Evolutionary conservation across 1,284 basidiomycete genomes (phyloP).

Genomic region (Malassezia caprae): DNA sequence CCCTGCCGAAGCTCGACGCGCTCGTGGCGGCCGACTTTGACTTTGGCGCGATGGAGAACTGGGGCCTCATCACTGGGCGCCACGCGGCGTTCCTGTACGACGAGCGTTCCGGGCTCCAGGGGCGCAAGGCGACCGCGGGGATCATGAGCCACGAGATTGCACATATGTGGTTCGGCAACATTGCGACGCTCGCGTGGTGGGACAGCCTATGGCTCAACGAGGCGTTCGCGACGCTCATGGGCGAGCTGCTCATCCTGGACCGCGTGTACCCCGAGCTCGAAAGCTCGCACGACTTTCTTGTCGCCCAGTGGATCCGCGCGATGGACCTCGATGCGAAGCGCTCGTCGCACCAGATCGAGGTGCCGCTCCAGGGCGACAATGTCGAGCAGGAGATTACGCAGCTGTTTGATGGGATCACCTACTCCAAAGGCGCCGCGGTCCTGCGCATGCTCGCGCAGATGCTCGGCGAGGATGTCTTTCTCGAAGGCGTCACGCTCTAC

Average conservation of each 20-base stretch:
- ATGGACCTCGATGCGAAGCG: constrained; percentile 74
- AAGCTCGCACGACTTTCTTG: constrained; percentile 54
- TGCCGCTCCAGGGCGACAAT: constrained; percentile 53
- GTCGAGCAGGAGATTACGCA: constrained; percentile 45
- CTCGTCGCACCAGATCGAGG: constrained; percentile 90
- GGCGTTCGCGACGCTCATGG: constrained; percentile 76
- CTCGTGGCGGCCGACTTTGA: constrained; percentile 62
- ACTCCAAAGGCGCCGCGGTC: constrained; percentile 56
- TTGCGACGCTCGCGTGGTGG: constrained; percentile 91
- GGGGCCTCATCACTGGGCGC: constrained; percentile 74
- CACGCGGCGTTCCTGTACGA: constrained; percentile 75
- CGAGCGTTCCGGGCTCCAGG: constrained; percentile 62
- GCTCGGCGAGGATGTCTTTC: constrained; percentile 69
- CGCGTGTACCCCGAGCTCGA: constrained; percentile 53
- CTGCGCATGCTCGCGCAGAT: constrained; percentile 76
- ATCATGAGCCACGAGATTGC: constrained; percentile 67
- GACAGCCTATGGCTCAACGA: constrained; percentile 53
- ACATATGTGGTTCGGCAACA: constrained; percentile 64
- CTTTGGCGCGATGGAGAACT: constrained; percentile 86
- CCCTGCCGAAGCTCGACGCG: constrained; percentile 63
- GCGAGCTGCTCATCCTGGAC: constrained; percentile 81
- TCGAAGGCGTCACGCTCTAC: constrained; percentile 61
- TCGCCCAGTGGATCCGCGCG: constrained; percentile 55
- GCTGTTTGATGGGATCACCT: constrained; percentile 45
- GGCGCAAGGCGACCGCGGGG: constrained; percentile 68